These are phyloP conservation scores for Dactylellina haptotyla DNA, from an alignment of 2,329 filamentous ascomycete genomes.

Conservation along the genomic window DNA sequence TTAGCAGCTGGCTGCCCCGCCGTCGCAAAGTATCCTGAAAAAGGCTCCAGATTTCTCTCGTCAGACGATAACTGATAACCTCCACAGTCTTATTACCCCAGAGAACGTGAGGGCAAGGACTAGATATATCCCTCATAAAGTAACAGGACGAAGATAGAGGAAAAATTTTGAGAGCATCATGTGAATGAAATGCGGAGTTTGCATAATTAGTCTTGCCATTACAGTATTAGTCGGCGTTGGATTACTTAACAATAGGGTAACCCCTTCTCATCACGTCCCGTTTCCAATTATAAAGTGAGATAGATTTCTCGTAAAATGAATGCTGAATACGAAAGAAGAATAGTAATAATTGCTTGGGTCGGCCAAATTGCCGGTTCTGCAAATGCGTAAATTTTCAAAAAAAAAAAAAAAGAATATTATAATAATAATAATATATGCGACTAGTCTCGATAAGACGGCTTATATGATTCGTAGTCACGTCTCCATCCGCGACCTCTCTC, in stretches of 20 bases:
- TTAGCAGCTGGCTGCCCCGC: background rate
- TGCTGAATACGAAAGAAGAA: background rate
- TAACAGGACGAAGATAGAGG: background rate
- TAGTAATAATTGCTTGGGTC: background rate
- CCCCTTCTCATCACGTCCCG: background rate
- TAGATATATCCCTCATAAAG: conserved; percentile 32
- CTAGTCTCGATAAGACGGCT: conserved; percentile 1
- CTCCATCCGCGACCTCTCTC: background rate
- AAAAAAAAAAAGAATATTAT: background rate
- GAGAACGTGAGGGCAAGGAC: conserved; percentile 8
- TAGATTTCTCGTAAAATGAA: background rate
- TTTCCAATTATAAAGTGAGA: background rate
- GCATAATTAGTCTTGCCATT: conserved; percentile 29
- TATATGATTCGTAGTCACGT: conserved; percentile 17
- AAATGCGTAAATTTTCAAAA: background rate
- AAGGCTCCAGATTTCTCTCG: conserved; percentile 34
- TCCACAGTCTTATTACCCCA: conserved; percentile 35
- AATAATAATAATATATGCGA: background rate
- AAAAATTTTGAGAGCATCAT: conserved; percentile 17
- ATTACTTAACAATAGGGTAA: conserved; percentile 29
- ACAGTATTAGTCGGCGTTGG: conserved; percentile 7
- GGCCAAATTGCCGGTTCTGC: background rate
- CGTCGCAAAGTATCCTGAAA: background rate
- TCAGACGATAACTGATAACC: conserved; percentile 34
- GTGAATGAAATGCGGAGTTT: conserved; percentile 21